Base-by-base conservation (phyloP, 1,284 basidiomycete genomes). In the Mycena citricolor region DNA sequence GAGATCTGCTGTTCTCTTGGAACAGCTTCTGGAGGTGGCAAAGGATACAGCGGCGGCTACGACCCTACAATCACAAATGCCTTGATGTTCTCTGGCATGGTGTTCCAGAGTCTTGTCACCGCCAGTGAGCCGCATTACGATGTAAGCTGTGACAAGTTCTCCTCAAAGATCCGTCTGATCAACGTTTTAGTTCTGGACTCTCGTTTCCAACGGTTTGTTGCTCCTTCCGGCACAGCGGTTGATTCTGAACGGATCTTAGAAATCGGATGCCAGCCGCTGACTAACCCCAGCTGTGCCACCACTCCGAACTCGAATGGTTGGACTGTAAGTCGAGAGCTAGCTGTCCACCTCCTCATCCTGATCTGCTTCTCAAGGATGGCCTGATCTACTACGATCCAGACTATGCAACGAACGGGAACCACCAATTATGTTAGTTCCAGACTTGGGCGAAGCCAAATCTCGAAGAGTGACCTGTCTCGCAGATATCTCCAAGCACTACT, bases 171-270 rank as follows among this genome's bases (percentile, higher is more conserved):
- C 3, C 28, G 14, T 22, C n/a, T n/a, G n/a, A 8, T 3, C 34
- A n/a, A n/a, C n/a, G n/a, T n/a, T n/a, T 1, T 45, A 68, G 67
- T 69, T 66, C 44, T 68, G 66, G 67, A 68, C 65, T n/a, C 55
- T 69, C 2, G 61, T 68, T 26, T 69, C 67, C 5, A n/a, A n/a
- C n/a, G n/a, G 63, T 61, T 35, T 41, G 62, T 61, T n/a, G n/a
- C n/a, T n/a, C n/a, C n/a, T n/a, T n/a, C 17, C 28, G 14, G 10
- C 17, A 19, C 22, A 25, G 38, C 22, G 13, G 4, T 4, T 8
- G 8, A 42, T 48, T 4, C 31, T 33, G 46, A n/a, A 14, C 25
- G 12, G 19, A 30, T 12, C n/a, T 19, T 13, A 65, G 65, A 51
- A 40, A 40, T 69, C 12, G 67, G 66, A 2, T 69, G 66, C 34